These are phyloP conservation scores for Bretschneidera sinensis DNA, from an alignment of 345 rosid species.

Conservation along the genomic window DNA sequence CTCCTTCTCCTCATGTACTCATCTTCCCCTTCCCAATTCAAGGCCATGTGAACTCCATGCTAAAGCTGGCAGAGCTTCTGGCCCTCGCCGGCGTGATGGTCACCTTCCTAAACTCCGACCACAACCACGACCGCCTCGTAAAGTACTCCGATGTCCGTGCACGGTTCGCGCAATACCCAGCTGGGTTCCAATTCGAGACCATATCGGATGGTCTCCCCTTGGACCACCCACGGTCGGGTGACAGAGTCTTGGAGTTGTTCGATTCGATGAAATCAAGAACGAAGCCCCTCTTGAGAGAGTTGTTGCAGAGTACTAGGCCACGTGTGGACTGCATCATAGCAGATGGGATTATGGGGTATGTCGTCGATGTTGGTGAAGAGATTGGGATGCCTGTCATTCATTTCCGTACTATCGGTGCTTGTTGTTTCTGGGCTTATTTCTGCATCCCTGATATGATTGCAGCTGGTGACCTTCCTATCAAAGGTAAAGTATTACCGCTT, in stretches of 20 bases:
- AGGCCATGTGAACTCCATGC: conserved; percentile 65
- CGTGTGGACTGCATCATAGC: conserved; percentile 31
- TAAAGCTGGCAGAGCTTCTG: conserved; percentile 58
- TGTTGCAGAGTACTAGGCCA: conserved; percentile 8
- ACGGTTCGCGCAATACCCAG: conserved; percentile 31
- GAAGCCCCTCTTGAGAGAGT: conserved; percentile 15
- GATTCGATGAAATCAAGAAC: conserved; percentile 9
- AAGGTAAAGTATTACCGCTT: conserved; percentile 16
- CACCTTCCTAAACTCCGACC: conserved; percentile 50
- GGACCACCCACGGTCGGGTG: conserved; percentile 22
- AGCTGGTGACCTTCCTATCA: conserved; percentile 39
- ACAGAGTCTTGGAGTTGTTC: conserved; percentile 14
- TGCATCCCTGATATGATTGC: conserved; percentile 27
- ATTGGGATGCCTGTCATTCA: conserved; percentile 24
- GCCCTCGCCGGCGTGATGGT: conserved; percentile 37
- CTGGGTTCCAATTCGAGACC: conserved; percentile 28
- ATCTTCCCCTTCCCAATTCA: conserved; percentile 56
- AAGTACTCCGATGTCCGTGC: conserved; percentile 22
- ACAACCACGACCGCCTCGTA: conserved; percentile 26
- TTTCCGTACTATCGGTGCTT: conserved; percentile 35
- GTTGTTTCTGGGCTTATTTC: conserved; percentile 28
- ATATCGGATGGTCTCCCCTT: conserved; percentile 30
- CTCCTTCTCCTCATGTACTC: conserved; percentile 27
- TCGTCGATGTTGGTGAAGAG: conserved; percentile 28
- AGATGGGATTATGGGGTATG: conserved; percentile 32